Conservation (phyloP, 176 grass and related monocot genomes). For the Pharus latifolius region DNA sequence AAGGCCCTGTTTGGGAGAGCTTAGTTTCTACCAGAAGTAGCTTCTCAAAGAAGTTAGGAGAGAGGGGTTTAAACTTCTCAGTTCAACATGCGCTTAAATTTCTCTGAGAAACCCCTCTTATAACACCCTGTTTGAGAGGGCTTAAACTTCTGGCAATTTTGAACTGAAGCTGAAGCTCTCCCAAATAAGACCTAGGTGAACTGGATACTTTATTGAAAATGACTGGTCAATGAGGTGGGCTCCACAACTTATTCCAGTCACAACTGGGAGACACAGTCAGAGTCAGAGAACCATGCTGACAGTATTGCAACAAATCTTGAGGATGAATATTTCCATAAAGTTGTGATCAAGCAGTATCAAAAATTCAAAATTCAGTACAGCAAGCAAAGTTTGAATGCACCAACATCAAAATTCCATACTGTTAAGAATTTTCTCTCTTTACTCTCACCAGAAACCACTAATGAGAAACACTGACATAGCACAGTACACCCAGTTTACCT, state of each 20-base stretch:
- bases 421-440: background rate
- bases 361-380: background rate
- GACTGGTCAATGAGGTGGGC: background rate
- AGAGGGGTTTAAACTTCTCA: no score
- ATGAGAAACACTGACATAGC: background rate
- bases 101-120: no score
- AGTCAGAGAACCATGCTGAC: background rate
- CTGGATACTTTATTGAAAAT: background rate
- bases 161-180: no score
- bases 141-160: no score
- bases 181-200: slow-evolving; percentile 5
- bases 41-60: no score
- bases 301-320: background rate
- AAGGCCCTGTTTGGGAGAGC: no score
- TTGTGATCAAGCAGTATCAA: background rate
- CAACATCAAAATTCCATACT: background rate
- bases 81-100: no score
- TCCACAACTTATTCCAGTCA: background rate
- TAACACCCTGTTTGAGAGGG: no score
- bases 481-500: background rate
- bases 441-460: background rate
- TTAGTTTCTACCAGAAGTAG: no score
- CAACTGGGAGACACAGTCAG: background rate
- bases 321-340: background rate
- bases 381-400: background rate